Evolutionary conservation across 73 alveolate genomes (phyloP).

Genomic region (Halteria grandinella): DNA sequence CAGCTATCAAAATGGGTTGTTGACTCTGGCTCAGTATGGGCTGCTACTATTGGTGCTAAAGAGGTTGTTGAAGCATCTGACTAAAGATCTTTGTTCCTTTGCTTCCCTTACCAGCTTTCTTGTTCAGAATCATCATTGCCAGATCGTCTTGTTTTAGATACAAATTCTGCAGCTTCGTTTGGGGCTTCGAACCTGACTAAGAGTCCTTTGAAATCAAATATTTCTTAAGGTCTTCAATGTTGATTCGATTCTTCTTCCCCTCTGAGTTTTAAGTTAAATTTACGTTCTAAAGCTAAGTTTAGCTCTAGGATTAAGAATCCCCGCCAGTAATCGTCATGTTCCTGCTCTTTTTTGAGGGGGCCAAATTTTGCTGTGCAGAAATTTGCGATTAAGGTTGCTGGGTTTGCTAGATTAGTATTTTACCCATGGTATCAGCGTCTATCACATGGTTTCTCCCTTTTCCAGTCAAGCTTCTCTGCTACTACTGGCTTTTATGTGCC

Average conservation of each 20-base stretch:
- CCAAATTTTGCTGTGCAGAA: background rate
- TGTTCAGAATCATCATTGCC: background rate
- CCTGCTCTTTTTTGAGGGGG: background rate
- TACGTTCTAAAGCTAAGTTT: background rate
- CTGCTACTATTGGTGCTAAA: background rate
- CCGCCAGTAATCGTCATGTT: background rate
- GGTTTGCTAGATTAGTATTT: too few relatives aligned
- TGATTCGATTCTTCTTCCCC: background rate
- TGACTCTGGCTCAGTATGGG: background rate
- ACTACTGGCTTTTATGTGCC: constrained; percentile 2
- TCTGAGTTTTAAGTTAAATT: background rate
- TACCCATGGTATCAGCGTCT: background rate
- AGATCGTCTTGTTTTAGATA: constrained; percentile 16
- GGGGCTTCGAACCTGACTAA: background rate
- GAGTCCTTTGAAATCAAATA: constrained; percentile 6
- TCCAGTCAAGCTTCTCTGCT: constrained; percentile 7
- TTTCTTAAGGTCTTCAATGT: constrained; percentile 31
- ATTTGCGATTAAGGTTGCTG: background rate
- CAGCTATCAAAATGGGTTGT: too few relatives aligned
- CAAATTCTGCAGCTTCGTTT: background rate
- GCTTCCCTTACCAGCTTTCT: background rate
- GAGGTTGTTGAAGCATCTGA: background rate
- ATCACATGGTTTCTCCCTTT: background rate
- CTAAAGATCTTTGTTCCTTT: background rate
- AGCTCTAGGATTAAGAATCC: background rate